Percentiles rank a stretch among this genome's conserved stretches.
Conservation (phyloP, 805 yeast species). For the Schwanniomyces sp. region DNA sequence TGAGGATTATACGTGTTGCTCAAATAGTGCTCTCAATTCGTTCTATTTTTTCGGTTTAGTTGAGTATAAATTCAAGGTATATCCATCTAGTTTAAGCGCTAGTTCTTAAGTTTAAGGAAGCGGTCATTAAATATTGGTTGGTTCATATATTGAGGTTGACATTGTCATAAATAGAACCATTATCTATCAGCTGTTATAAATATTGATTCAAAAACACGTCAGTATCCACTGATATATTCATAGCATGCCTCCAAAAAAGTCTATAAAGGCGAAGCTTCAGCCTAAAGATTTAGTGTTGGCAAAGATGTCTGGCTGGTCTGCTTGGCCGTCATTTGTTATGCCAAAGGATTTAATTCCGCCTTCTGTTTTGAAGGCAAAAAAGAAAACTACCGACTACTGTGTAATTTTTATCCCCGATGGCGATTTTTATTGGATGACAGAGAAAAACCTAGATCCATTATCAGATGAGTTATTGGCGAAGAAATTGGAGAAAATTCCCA, state of each 20-base stretch:
- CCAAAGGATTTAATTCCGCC: constrained; percentile 38
- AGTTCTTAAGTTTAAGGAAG: not conserved
- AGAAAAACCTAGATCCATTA: constrained; percentile 33
- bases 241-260: constrained; percentile 36
- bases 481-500: constrained; percentile 27
- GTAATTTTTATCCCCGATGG: constrained; percentile 49
- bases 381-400: constrained; percentile 36
- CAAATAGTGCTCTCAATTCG: not conserved
- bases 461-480: constrained; percentile 28
- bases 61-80: not conserved
- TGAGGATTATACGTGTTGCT: not conserved
- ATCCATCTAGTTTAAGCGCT: not conserved
- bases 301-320: constrained; percentile 44
- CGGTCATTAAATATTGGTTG: too few relatives aligned
- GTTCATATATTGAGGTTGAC: too few relatives aligned
- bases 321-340: constrained; percentile 53
- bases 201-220: not conserved
- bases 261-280: constrained; percentile 16
- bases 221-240: not conserved
- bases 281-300: constrained; percentile 44
- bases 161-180: too few relatives aligned
- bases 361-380: constrained; percentile 33
- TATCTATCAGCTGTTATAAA: not conserved
- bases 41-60: not conserved
- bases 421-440: constrained; percentile 45